Evolutionary conservation across 208 protist species (phyloP).

Genomic region (Leishmania major): DNA sequence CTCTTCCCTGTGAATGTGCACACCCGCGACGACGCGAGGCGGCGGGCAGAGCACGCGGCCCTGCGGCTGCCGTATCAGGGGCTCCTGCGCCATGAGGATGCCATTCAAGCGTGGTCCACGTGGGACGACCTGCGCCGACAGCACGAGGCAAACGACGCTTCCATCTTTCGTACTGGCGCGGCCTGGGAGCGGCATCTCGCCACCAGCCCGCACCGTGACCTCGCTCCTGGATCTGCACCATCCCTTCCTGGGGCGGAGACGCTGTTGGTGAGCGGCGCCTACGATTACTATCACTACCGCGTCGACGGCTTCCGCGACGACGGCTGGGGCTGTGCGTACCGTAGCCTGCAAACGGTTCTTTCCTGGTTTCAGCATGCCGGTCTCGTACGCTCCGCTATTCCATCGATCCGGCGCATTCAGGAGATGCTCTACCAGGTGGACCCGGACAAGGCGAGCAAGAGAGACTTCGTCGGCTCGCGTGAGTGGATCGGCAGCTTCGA

Average conservation of each 20-base stretch:
- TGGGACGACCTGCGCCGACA: constrained; percentile 14
- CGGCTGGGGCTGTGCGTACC: constrained; percentile 96
- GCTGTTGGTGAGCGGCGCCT: constrained; percentile 69
- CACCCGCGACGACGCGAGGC: constrained; percentile 29
- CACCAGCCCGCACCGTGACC: constrained; percentile 44
- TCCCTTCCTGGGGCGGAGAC: constrained; percentile 44
- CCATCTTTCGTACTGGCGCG: constrained; percentile 26
- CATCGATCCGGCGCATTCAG: constrained; percentile 83
- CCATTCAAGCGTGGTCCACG: constrained; percentile 38
- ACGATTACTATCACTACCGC: constrained; percentile 96
- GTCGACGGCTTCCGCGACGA: constrained; percentile 94
- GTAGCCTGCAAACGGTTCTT: constrained; percentile 88
- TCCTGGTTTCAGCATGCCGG: constrained; percentile 84
- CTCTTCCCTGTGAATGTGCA: constrained; percentile 74
- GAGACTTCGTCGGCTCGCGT: constrained; percentile 87
- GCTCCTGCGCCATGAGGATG: constrained; percentile 40
- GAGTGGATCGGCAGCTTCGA: constrained; percentile 97
- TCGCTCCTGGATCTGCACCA: constrained; percentile 21
- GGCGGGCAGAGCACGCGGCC: constrained; percentile 50
- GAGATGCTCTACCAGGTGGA: constrained; percentile 78
- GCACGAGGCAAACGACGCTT: not conserved
- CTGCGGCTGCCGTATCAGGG: constrained; percentile 49
- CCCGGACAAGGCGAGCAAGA: constrained; percentile 76
- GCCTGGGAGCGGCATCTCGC: constrained; percentile 70
- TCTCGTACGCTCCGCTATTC: constrained; percentile 49